Evolutionary conservation across 2,329 filamentous ascomycete species (phyloP).

Genomic region (Monosporascus sp.): DNA sequence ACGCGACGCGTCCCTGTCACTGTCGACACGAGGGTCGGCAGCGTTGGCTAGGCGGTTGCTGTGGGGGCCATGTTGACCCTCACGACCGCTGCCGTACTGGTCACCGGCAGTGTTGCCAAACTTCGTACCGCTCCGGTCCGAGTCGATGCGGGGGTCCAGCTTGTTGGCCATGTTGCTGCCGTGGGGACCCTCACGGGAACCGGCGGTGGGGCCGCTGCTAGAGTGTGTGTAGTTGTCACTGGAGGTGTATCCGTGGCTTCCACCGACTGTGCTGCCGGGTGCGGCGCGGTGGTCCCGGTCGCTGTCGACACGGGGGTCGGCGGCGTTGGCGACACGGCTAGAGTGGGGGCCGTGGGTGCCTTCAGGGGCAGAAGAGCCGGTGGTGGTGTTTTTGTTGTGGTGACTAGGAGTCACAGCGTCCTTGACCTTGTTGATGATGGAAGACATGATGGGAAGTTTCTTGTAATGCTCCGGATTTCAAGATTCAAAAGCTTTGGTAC

Average conservation of each 20-base stretch:
- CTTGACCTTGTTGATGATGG: slow-evolving; percentile 57
- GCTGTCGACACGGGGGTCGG: slow-evolving; percentile 30
- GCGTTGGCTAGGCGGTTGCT: slow-evolving; percentile 40
- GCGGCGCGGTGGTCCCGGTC: slow-evolving; percentile 28
- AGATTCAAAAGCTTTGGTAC: background rate
- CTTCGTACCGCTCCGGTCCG: slow-evolving; percentile 34
- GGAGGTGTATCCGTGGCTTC: slow-evolving; percentile 15
- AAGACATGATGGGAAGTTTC: slow-evolving; percentile 43
- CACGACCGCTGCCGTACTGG: slow-evolving; percentile 24
- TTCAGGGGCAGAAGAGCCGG: slow-evolving; percentile 17
- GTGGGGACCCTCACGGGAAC: slow-evolving; percentile 37
- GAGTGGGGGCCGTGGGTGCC: slow-evolving; percentile 27
- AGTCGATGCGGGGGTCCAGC: slow-evolving; percentile 50
- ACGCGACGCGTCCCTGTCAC: slow-evolving; percentile 39
- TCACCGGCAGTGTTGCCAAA: slow-evolving; percentile 23
- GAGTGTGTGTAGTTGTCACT: slow-evolving; percentile 18
- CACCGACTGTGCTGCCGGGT: slow-evolving; percentile 18
- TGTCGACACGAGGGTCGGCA: slow-evolving; percentile 47
- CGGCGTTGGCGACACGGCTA: slow-evolving; percentile 22
- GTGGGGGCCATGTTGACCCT: slow-evolving; percentile 38
- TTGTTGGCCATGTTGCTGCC: slow-evolving; percentile 44
- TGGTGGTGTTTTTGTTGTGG: slow-evolving; percentile 25
- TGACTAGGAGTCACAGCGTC: slow-evolving; percentile 46
- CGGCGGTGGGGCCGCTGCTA: slow-evolving; percentile 34
- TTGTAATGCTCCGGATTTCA: background rate